Percentiles rank a stretch among this genome's conserved stretches.
Evolutionary conservation across 1,139 yeast genomes (phyloP).

Genomic region (Entelexis sorbosivorans): DNA sequence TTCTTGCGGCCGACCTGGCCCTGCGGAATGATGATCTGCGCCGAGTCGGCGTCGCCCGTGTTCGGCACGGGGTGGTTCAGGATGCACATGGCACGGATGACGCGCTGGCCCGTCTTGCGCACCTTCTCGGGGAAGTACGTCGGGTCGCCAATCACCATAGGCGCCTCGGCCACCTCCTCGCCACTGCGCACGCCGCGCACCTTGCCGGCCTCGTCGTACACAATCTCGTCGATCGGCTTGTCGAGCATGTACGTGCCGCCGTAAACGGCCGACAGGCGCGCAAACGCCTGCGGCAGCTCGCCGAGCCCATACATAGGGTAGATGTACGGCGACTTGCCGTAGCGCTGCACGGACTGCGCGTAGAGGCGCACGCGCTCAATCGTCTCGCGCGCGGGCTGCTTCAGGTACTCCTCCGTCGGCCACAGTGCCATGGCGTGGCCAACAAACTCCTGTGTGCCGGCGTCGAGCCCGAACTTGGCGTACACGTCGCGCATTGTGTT

Average conservation of each 20-base stretch:
- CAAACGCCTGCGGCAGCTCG: slow-evolving; percentile 96
- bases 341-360: slow-evolving; percentile 82
- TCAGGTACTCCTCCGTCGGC: slow-evolving; percentile 82
- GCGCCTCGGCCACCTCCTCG: slow-evolving; percentile 85
- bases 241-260: slow-evolving; percentile 99
- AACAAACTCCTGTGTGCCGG: slow-evolving; percentile 88
- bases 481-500: slow-evolving; percentile 90
- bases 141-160: slow-evolving; percentile 93
- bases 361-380: slow-evolving; percentile 77
- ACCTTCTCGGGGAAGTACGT: slow-evolving; percentile 93
- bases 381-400: slow-evolving; percentile 85
- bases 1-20: slow-evolving; percentile 88
- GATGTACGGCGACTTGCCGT: slow-evolving; percentile 92
- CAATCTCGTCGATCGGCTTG: slow-evolving; percentile 84
- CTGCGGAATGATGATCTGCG: slow-evolving; percentile 92
- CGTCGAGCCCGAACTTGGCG: slow-evolving; percentile 79
- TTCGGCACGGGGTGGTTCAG: slow-evolving; percentile 82
- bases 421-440: slow-evolving; percentile 99
- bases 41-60: slow-evolving; percentile 74
- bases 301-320: slow-evolving; percentile 96
- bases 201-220: slow-evolving; percentile 56
- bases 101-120: slow-evolving; percentile 69
- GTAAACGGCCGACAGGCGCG: slow-evolving; percentile 89
- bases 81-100: slow-evolving; percentile 90
- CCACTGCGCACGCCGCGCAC: slow-evolving; percentile 82